Evolutionary conservation across 2,329 filamentous ascomycete genomes (phyloP).

Genomic region (Fusarium foetens): DNA sequence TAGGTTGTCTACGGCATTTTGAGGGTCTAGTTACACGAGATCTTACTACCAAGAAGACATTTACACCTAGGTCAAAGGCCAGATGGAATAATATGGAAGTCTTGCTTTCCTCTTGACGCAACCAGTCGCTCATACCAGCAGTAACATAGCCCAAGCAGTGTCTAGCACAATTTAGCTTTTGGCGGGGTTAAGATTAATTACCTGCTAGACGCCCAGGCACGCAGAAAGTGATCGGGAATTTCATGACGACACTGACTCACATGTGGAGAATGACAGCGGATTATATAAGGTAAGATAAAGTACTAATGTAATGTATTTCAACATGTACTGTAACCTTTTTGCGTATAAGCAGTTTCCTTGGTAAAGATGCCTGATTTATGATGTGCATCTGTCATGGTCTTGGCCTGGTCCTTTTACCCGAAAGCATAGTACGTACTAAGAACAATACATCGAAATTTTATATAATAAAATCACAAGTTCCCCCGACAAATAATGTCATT

Average conservation of each 20-base stretch:
- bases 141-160: neutral
- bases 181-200: constrained; percentile 20
- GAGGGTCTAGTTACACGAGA: neutral
- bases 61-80: neutral
- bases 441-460: neutral
- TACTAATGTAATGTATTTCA: neutral
- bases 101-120: constrained; percentile 3
- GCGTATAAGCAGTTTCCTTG: neutral
- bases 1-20: neutral
- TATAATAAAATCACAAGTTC: neutral
- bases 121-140: neutral
- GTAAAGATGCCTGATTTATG: neutral
- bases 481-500: neutral
- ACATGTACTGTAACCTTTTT: neutral
- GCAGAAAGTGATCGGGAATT: constrained; percentile 2
- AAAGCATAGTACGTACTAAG: neutral
- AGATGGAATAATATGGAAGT: neutral
- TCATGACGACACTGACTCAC: constrained; percentile 14
- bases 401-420: neutral
- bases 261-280: constrained; percentile 20
- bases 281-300: neutral
- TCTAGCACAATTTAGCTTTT: constrained; percentile 16
- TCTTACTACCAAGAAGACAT: neutral
- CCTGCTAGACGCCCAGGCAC: neutral
- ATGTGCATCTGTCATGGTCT: neutral